Evolutionary conservation across 2,329 filamentous ascomycete species (phyloP), one percentile per base, ranked within the genome.

Genomic region (Aspergillus sp.): DNA sequence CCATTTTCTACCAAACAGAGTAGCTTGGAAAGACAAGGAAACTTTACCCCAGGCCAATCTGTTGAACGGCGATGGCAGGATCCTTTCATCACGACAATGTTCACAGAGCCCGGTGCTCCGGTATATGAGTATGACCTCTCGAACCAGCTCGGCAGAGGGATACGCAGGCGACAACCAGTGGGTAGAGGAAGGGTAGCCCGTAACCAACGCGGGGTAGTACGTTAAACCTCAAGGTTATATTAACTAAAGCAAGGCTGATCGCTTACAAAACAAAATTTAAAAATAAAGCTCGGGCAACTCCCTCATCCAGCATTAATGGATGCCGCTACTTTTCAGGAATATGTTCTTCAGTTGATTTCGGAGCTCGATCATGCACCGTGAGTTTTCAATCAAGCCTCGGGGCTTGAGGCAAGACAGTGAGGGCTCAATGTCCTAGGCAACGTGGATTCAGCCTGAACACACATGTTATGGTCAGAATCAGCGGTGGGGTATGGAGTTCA

Each of bases 31-130:
- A 47, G n/a, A 13, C 44, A 54, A 48, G 51, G 48, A 30, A 54
- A 54, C n/a, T 41, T 54, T 39, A 22, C 42, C 11, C 44, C 44
- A 19, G 33, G 13, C 20, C 9, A 30, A 17, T 9, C 20, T 22
- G 30, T 13, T 5, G 12, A 22, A n/a, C 37, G 22, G 11, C 19
- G 20, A 4, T 39, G 41, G 33, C 51, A 54, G 24, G 51, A 54
- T 41, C 42, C 42, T 15, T 48, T 54, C 34, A 54, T 54, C 8
- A 48, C 51, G 12, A 37, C 51, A 22, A 54, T 54, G 51, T 54
- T 54, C 17, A 19, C 44, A 27, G 51, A 54, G n/a, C 42, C 42
- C 19, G 15, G n/a, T 12, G 22, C 44, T 17, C 44, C 41, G 2
- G 33, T 7, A 33, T 54, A 54, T 24, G 51, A 54, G 24, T 54